phyloP scores from a whole-genome alignment of 768 basidiomycete species.

The Coprinopsis sp. region DNA sequence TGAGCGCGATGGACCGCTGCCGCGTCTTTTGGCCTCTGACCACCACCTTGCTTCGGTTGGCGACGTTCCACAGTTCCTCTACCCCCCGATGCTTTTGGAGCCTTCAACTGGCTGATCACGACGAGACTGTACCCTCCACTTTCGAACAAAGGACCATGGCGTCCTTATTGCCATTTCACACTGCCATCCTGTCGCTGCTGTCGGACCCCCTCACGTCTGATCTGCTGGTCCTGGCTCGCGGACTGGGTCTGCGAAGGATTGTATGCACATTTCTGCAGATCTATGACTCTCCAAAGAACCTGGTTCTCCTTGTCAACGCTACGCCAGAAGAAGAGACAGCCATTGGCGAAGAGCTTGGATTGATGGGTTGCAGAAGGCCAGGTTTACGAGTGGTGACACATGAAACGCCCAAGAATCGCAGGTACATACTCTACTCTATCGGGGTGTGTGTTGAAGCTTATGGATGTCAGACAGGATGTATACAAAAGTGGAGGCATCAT shows the following conservation, averaged over 20 bases:
- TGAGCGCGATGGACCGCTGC: too few species aligned
- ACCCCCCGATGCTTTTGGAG: too few species aligned
- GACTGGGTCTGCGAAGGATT: constrained; percentile 81
- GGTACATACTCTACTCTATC: constrained; percentile 42
- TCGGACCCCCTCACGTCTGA: constrained; percentile 74
- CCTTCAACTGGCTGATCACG: too few species aligned
- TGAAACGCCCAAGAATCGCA: constrained; percentile 72
- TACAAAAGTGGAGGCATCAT: constrained; percentile 88
- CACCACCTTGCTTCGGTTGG: too few species aligned
- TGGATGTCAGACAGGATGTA: constrained; percentile 57
- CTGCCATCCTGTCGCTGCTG: constrained; percentile 58
- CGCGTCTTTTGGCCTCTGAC: too few species aligned
- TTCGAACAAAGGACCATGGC: too few species aligned
- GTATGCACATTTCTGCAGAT: constrained; percentile 88
- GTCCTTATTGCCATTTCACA: constrained; percentile 61
- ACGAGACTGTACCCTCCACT: too few species aligned
- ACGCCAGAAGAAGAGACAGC: constrained; percentile 83
- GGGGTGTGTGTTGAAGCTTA: background rate
- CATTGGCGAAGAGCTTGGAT: constrained; percentile 87
- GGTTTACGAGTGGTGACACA: constrained; percentile 79
- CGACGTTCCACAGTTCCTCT: too few species aligned
- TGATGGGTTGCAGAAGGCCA: constrained; percentile 86
- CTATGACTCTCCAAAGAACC: constrained; percentile 80
- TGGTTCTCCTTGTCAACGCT: constrained; percentile 83
- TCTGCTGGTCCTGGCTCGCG: constrained; percentile 78